Percentiles rank a stretch among this genome's conserved stretches.
phyloP scores from a whole-genome alignment of 1,139 yeast species.

The Lodderomyces pseudojiufengensis region DNA sequence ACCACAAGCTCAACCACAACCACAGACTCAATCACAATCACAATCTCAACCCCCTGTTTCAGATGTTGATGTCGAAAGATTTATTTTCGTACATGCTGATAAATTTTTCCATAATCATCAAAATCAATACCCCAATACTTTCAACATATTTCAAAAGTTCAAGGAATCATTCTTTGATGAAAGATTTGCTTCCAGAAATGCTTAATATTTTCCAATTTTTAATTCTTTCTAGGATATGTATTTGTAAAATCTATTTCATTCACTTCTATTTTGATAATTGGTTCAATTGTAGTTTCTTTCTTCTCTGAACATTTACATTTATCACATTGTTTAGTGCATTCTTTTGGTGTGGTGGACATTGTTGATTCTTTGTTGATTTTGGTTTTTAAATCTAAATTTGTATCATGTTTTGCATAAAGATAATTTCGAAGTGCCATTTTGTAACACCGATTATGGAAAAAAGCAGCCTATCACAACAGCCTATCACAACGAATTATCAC shows the following conservation, averaged over 20 bases:
- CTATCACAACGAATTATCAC: too few species aligned
- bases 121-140: conserved; percentile 47
- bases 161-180: conserved; percentile 50
- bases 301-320: conserved; percentile 10
- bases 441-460: conserved; percentile 2
- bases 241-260: conserved; percentile 20
- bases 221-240: too few species aligned
- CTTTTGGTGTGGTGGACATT: background rate
- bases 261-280: conserved; percentile 10
- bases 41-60: conserved; percentile 3
- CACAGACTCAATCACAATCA: conserved; percentile 4
- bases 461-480: conserved; percentile 5
- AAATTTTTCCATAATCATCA: conserved; percentile 44
- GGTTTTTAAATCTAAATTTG: conserved; percentile 18
- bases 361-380: conserved; percentile 19
- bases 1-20: conserved; percentile 1
- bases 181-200: conserved; percentile 24
- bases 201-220: too few species aligned
- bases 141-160: conserved; percentile 47
- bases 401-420: conserved; percentile 38
- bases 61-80: conserved; percentile 40
- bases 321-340: conserved; percentile 11
- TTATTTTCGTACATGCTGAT: conserved; percentile 48
- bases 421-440: conserved; percentile 44
- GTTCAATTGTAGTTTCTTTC: conserved; percentile 5